Percentiles rank a stretch among this genome's conserved stretches.
phyloP scores from a whole-genome alignment of 306 rosid species.

The Boehmeria nivea region DNA sequence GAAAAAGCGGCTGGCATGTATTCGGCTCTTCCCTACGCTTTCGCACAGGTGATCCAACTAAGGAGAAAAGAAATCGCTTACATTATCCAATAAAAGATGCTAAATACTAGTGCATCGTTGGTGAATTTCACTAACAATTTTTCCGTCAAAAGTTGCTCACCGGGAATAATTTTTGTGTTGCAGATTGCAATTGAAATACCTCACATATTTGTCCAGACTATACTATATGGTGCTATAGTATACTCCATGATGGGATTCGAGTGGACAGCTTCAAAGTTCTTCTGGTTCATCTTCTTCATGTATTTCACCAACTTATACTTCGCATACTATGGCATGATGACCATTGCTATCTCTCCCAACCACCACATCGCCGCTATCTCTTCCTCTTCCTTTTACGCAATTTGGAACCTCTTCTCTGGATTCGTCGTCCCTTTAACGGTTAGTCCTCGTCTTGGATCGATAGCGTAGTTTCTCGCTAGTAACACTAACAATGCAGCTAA shows the following conservation, averaged over 20 bases:
- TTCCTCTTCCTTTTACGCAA: slow-evolving; percentile 57
- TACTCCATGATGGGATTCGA: slow-evolving; percentile 57
- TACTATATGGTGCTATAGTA: slow-evolving; percentile 63
- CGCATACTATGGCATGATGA: slow-evolving; percentile 90
- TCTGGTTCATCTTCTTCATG: slow-evolving; percentile 79
- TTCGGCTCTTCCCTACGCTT: slow-evolving; percentile 85
- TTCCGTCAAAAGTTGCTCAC: too few species aligned
- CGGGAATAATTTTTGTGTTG: slow-evolving; percentile 13
- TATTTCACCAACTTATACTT: slow-evolving; percentile 67
- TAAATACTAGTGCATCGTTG: too few species aligned
- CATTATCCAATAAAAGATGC: too few species aligned
- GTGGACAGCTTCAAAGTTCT: slow-evolving; percentile 55
- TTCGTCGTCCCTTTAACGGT: slow-evolving; percentile 62
- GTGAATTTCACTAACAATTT: too few species aligned
- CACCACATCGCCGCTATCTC: slow-evolving; percentile 57
- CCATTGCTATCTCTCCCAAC: slow-evolving; percentile 66
- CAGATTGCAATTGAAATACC: slow-evolving; percentile 85
- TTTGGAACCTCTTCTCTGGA: slow-evolving; percentile 89
- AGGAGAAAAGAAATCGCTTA: too few species aligned
- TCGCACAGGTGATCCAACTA: slow-evolving; percentile 51
- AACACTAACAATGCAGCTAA: neutral
- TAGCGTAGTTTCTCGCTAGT: neutral
- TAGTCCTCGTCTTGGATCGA: slow-evolving; percentile 19
- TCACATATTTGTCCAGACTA: slow-evolving; percentile 53
- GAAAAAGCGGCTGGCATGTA: slow-evolving; percentile 95